Evolutionary conservation across 2,329 filamentous ascomycete genomes (phyloP), one percentile per base, ranked within the genome.

Genomic region (Paracoccidioides brasiliensis): DNA sequence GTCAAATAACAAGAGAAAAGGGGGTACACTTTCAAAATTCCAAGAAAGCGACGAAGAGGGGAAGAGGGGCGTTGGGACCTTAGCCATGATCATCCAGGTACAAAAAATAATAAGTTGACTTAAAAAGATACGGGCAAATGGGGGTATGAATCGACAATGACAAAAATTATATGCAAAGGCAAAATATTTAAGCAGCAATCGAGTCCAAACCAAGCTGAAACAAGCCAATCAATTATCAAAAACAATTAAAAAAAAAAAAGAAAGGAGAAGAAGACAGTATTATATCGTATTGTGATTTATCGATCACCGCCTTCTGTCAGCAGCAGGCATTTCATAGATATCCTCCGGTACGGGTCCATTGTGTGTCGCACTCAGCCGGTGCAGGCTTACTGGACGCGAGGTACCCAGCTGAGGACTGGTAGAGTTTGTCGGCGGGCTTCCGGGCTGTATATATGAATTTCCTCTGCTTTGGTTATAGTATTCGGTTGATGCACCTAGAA

Each of bases 321-420:
- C n/a, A 32, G 35, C 49, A 15, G 52, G 52, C 53, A 61, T 57
- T 37, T 61, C 59, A 44, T 61, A 58, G 22, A 61, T 58, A 28
- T 60, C 57, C 9, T 61, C 58, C 10, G 58, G 56, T 5, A 60
- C 56, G 4, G 59, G 59, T 14, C 59, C 59, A 10, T 45, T 33
- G 52, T 58, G 56, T 12, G 58, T 61, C 30, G 59, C 51, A 40
- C 50, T 46, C 55, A 60, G 56, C 14, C 32, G 43, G 30, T 52
- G 54, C 9, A 55, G 48, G 53, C 54, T 58, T 2, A 44, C 52
- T 37, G 52, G 5, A 10, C 28, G 38, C 6, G 38, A 15, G 10
- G 38, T 14, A 43, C 14, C 40, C 52, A 7, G 41, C 14, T 3
- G 52, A 4, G 28, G 41, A 9, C n/a, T 42, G 30, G 42, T 35